Base-by-base conservation (phyloP, 192 early-diverging fungal genomes). In the Glomus cerebriforme region DNA sequence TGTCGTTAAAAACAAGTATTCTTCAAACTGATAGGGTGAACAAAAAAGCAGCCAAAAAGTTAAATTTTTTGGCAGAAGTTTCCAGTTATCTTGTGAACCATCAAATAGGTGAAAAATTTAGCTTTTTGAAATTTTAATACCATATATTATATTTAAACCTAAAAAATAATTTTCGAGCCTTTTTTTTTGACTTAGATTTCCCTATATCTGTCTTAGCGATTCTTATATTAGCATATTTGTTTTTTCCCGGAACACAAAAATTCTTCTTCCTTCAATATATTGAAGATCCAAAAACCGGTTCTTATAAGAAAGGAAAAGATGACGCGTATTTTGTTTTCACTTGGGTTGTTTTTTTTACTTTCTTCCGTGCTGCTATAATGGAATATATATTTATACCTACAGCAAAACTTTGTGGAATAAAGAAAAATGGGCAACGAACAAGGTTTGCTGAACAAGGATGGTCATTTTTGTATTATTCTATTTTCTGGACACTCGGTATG, bases 401-500 rank as follows among this genome's bases (percentile, higher is more conserved):
- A 19, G 86, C 82, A 71, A 82, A 80, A 75, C n/a, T 59, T 0
- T 59, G 79, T 27, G 82, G 87, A 12, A 84, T 88, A 39, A 80
- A 79, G 58, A 78, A 79, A 24, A 64, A 79, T 17, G 65, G 27
- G 58, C 85, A 83, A 37, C 79, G 79, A 72, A 84, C 77, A 77
- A 90, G 92, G 66, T 89, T 95, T 58, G 88, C 89, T 65, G 93
- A 95, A 79, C 92, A 95, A 67, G 90, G 91, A 10, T 95, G 92
- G 85, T 85, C 87, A 37, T 83, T 89, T 12, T 75, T 91, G 7
- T 93, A 91, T 84, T 93, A 92, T 79, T 72, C 84, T 19, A 39
- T 88, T 15, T 93, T 91, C 22, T 89, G 89, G 84, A 68, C 87
- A 22, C 78, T 85, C 22, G 93, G 93, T 49, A 83, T 93, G 87